Percentiles rank a stretch among this genome's conserved stretches.
Conservation (phyloP, 495 filamentous ascomycete genomes). For the Trichoderma orchidacearum region DNA sequence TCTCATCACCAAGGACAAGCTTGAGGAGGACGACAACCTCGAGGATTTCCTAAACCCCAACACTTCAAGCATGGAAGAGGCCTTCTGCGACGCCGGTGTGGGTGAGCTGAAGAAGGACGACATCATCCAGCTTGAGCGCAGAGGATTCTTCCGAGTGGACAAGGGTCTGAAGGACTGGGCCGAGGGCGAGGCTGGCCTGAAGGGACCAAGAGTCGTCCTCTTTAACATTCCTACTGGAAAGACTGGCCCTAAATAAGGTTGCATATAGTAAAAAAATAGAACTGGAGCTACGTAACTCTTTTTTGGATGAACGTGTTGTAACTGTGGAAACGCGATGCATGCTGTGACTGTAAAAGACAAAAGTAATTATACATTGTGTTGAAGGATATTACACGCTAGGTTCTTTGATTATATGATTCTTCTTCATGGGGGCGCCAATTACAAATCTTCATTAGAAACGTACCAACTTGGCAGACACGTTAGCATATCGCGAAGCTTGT, state of each 20-base stretch:
- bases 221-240: conserved; percentile 65
- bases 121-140: conserved; percentile 89
- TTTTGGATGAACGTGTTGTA: too few species aligned
- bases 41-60: conserved; percentile 67
- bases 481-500: conserved; percentile 39
- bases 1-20: conserved; percentile 81
- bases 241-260: background rate
- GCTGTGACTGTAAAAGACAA: too few species aligned
- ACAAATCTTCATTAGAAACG: background rate
- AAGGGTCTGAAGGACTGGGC: conserved; percentile 28
- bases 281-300: background rate
- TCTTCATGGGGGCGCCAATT: background rate
- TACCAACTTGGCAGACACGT: conserved; percentile 19
- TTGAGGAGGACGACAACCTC: conserved; percentile 67
- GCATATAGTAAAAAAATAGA: background rate
- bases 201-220: conserved; percentile 53
- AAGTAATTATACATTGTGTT: too few species aligned
- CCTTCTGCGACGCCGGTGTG: conserved; percentile 70
- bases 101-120: conserved; percentile 62
- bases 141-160: conserved; percentile 81
- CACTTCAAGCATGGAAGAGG: conserved; percentile 64
- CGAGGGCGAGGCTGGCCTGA: conserved; percentile 24
- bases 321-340: too few species aligned
- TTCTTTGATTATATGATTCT: background rate
- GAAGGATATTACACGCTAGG: too few species aligned